Conservation (phyloP, 73 alveolate species). For the Paramecium pentaurelia region DNA sequence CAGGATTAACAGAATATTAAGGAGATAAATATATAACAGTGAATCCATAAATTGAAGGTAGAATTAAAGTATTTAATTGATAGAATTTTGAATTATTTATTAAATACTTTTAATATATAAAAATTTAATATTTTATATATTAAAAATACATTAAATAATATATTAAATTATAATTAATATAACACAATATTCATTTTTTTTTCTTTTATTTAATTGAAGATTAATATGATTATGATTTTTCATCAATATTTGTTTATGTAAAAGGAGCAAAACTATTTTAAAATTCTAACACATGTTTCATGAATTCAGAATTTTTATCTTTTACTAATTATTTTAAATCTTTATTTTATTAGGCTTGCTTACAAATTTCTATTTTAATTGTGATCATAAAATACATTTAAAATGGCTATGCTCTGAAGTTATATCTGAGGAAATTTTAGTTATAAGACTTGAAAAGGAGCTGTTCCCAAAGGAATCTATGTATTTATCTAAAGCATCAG, state of each 20-base stretch:
- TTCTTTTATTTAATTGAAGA: neutral
- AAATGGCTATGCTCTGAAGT: neutral
- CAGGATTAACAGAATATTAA: neutral
- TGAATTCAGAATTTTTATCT: neutral
- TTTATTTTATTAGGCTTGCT: neutral
- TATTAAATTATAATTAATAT: no score
- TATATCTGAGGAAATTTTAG: neutral
- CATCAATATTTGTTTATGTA: neutral
- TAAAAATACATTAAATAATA: no score
- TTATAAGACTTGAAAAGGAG: neutral
- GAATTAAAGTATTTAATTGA: neutral
- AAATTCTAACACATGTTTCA: neutral
- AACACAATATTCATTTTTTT: neutral
- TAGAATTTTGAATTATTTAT: neutral
- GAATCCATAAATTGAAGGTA: slow-evolving; percentile 11
- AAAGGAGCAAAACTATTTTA: neutral
- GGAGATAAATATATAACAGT: neutral
- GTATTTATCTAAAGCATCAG: neutral
- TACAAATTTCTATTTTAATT: neutral
- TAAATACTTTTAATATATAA: no score
- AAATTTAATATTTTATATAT: no score
- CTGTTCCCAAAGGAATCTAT: neutral
- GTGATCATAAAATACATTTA: neutral
- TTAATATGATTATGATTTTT: neutral
- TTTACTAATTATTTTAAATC: neutral